Conservation (phyloP, 192 early-diverging fungal genomes). For the Gryganskiella cystojenkinii region DNA sequence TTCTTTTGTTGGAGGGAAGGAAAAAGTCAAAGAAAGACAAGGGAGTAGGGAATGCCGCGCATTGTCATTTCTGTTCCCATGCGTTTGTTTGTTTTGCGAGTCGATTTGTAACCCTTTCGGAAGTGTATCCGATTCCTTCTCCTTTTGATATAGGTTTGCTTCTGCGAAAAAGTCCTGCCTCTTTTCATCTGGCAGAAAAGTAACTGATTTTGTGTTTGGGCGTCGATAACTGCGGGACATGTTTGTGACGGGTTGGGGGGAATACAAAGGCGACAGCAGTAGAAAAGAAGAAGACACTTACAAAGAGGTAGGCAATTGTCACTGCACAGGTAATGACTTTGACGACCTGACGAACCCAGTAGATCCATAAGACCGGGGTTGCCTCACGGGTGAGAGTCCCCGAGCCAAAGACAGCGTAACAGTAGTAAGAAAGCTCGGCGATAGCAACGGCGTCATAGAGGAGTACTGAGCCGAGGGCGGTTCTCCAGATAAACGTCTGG, state of each 20-base stretch:
- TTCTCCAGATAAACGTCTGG: constrained; percentile 47
- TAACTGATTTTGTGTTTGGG: too few species aligned
- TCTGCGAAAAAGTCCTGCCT: too few species aligned
- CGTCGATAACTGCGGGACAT: too few species aligned
- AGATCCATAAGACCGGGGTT: constrained; percentile 30
- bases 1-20: not conserved
- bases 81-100: too few species aligned
- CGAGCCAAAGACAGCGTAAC: constrained; percentile 32
- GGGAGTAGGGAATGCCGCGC: not conserved
- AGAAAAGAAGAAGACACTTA: constrained; percentile 18
- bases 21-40: not conserved
- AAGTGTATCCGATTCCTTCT: too few species aligned
- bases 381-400: not conserved
- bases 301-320: constrained; percentile 49
- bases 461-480: constrained; percentile 38
- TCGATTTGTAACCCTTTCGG: too few species aligned
- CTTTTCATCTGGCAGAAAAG: too few species aligned
- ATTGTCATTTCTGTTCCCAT: not conserved
- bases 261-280: too few species aligned
- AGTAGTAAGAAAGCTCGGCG: constrained; percentile 41
- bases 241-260: not conserved
- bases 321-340: constrained; percentile 37
- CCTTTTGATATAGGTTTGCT: too few species aligned
- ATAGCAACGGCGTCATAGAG: constrained; percentile 43
- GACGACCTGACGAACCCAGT: constrained; percentile 42